Conservation (phyloP, 352 stramenopile species). For the Sclerospora graminicola region DNA sequence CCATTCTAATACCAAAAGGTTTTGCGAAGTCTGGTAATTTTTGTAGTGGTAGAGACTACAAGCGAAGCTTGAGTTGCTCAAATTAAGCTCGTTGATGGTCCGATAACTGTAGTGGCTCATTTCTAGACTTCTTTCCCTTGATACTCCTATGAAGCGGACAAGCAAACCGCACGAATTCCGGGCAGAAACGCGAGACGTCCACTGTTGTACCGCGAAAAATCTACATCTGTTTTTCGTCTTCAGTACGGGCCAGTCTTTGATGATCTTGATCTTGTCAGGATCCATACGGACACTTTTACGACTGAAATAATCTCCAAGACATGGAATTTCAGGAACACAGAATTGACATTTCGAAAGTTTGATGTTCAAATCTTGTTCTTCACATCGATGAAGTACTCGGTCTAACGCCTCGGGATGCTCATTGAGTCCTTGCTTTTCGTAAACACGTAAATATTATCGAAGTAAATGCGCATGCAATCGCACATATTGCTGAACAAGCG, state of each 20-base stretch:
- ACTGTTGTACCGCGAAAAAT: background rate
- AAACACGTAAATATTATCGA: slow-evolving; percentile 2
- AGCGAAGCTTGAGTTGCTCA: background rate
- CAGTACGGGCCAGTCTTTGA: background rate
- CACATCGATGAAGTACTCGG: background rate
- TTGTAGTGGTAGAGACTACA: background rate
- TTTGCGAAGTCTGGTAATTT: background rate
- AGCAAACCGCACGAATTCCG: slow-evolving; percentile 2
- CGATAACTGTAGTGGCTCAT: background rate
- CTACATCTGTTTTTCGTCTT: slow-evolving; percentile 2
- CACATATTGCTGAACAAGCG: background rate
- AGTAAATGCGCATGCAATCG: slow-evolving; percentile 4
- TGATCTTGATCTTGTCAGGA: slow-evolving; percentile 3
- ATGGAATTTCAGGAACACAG: slow-evolving; percentile 1
- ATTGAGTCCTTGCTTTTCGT: background rate
- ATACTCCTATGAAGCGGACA: slow-evolving; percentile 1
- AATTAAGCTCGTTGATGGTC: background rate
- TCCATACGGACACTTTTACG: slow-evolving; percentile 1
- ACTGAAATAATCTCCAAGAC: slow-evolving; percentile 2
- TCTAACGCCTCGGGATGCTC: background rate
- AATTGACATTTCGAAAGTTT: slow-evolving; percentile 2
- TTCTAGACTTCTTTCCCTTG: background rate
- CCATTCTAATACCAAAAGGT: slow-evolving; percentile 4
- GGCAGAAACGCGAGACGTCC: slow-evolving; percentile 3
- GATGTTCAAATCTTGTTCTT: background rate